Conservation (phyloP, 352 stramenopile species). For the Elongisporangium senticosum region DNA sequence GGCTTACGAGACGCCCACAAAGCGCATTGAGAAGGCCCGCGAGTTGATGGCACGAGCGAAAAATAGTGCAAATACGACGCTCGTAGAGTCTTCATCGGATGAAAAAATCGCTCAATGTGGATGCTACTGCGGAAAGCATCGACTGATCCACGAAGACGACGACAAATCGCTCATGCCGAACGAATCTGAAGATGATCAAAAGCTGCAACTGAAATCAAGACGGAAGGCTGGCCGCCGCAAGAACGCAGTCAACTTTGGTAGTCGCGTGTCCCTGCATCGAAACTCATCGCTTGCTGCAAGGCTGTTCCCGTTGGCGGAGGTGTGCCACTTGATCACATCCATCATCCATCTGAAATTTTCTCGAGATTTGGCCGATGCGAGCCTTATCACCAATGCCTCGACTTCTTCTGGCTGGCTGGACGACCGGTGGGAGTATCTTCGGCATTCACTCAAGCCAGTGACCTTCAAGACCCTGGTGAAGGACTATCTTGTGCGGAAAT, state of each 20-base stretch:
- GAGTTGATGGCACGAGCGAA: slow-evolving; percentile 26
- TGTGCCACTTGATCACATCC: slow-evolving; percentile 51
- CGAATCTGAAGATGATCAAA: slow-evolving; percentile 8
- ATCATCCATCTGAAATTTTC: slow-evolving; percentile 65
- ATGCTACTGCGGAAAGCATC: slow-evolving; percentile 46
- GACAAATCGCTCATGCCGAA: background rate
- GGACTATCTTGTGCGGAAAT: slow-evolving; percentile 59
- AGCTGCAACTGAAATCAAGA: slow-evolving; percentile 9
- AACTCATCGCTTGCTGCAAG: slow-evolving; percentile 26
- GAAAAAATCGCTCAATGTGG: slow-evolving; percentile 18
- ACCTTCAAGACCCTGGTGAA: slow-evolving; percentile 59
- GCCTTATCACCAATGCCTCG: slow-evolving; percentile 9
- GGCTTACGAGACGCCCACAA: slow-evolving; percentile 31
- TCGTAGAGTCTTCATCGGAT: background rate
- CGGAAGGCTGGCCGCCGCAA: slow-evolving; percentile 24
- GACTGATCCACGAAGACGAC: slow-evolving; percentile 22
- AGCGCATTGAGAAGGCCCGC: slow-evolving; percentile 38
- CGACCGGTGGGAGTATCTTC: slow-evolving; percentile 32
- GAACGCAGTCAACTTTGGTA: slow-evolving; percentile 41
- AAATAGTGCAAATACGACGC: background rate
- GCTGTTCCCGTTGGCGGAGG: slow-evolving; percentile 48
- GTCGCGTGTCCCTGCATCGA: slow-evolving; percentile 17
- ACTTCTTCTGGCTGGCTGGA: slow-evolving; percentile 5
- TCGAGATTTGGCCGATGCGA: slow-evolving; percentile 27
- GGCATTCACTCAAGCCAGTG: slow-evolving; percentile 8